Conservation (phyloP, 1,284 basidiomycete species). For the Malassezia globosa region DNA sequence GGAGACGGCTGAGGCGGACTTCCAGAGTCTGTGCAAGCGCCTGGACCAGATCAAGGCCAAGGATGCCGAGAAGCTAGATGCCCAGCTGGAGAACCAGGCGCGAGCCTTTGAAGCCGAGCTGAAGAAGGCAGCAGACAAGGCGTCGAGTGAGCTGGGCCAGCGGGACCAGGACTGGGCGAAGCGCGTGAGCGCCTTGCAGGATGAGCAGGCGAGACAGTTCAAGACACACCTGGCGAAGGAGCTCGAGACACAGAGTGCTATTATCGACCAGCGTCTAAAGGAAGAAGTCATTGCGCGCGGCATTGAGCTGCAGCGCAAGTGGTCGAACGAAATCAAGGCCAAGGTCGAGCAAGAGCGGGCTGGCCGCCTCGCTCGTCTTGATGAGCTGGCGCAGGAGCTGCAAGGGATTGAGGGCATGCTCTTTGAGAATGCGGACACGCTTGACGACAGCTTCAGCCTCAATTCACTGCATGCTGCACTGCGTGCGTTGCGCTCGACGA, state of each 20-base stretch:
- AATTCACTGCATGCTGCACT: conserved; percentile 57
- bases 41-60: conserved; percentile 71
- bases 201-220: conserved; percentile 65
- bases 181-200: conserved; percentile 68
- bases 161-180: conserved; percentile 79
- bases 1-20: conserved; percentile 58
- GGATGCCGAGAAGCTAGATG: conserved; percentile 65
- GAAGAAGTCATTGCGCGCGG: conserved; percentile 93
- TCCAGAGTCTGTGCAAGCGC: conserved; percentile 64
- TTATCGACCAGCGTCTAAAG: conserved; percentile 74
- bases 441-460: conserved; percentile 77
- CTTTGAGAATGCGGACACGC: conserved; percentile 74
- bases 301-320: conserved; percentile 88
- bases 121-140: conserved; percentile 68
- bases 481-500: conserved; percentile 30
- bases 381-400: conserved; percentile 76
- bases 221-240: conserved; percentile 76
- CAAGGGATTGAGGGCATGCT: conserved; percentile 83
- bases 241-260: conserved; percentile 73
- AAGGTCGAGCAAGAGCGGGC: conserved; percentile 93
- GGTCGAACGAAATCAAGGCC: conserved; percentile 91
- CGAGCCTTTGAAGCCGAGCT: conserved; percentile 77
- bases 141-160: conserved; percentile 68
- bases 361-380: conserved; percentile 83
- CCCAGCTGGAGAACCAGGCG: conserved; percentile 52